Conservation (phyloP, 169 alveolate species). For the Plasmodium coatneyi region DNA sequence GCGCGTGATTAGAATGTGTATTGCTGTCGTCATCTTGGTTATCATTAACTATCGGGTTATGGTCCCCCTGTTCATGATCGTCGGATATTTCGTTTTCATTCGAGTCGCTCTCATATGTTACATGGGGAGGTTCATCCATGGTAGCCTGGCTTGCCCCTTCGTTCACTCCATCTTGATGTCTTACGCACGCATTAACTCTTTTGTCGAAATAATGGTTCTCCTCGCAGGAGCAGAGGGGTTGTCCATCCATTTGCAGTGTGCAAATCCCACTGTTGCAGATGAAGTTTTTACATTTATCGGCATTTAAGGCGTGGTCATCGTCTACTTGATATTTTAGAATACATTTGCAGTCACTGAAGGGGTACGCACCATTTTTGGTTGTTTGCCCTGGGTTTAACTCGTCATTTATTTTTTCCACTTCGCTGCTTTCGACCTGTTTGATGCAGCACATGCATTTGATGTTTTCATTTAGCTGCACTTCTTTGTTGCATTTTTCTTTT, state of each 20-base stretch:
- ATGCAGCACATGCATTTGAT: conserved; percentile 49
- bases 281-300: conserved; percentile 44
- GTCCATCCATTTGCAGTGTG: conserved; percentile 40
- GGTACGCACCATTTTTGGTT: not conserved
- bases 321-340: conserved; percentile 11
- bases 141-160: not conserved
- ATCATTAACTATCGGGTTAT: not conserved
- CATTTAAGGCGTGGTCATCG: not conserved
- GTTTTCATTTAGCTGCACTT: conserved; percentile 48
- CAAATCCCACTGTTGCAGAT: conserved; percentile 26
- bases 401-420: not conserved
- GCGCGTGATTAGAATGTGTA: not conserved
- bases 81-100: not conserved
- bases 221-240: conserved; percentile 58
- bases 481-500: conserved; percentile 31
- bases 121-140: not conserved
- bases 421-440: not conserved
- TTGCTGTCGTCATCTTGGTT: not conserved
- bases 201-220: conserved; percentile 57
- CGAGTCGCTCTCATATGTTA: not conserved
- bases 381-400: not conserved
- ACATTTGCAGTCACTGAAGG: conserved; percentile 36
- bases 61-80: not conserved
- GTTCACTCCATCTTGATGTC: conserved; percentile 11
- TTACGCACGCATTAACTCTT: conserved; percentile 18